phyloP scores from a whole-genome alignment of 768 basidiomycete genomes.

The Hygrocybe punicea region DNA sequence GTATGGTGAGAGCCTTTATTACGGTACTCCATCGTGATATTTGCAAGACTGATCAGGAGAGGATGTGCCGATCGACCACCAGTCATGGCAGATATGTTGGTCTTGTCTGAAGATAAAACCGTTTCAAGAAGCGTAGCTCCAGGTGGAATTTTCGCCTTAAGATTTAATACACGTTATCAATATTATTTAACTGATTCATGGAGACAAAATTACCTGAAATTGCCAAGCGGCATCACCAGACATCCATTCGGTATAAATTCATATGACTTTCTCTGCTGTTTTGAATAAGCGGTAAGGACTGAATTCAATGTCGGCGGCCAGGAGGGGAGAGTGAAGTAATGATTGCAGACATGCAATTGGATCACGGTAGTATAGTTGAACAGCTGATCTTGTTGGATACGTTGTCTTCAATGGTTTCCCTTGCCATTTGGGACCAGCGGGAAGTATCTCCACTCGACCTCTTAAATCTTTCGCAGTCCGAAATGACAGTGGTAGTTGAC shows the following conservation, averaged over 20 bases:
- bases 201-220: conserved; percentile 20
- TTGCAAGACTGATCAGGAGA: conserved; percentile 29
- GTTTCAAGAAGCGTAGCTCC: conserved; percentile 29
- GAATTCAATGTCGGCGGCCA: conserved; percentile 19
- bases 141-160: conserved; percentile 15
- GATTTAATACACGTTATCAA: neutral
- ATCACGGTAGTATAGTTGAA: conserved; percentile 25
- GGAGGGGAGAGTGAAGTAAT: conserved; percentile 23
- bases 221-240: conserved; percentile 24
- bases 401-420: conserved; percentile 5
- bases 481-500: conserved; percentile 17
- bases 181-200: neutral
- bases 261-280: conserved; percentile 4
- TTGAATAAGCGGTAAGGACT: conserved; percentile 17
- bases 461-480: conserved; percentile 16
- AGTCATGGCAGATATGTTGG: conserved; percentile 29
- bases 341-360: conserved; percentile 23
- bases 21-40: conserved; percentile 27
- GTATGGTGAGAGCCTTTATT: conserved; percentile 33
- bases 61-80: conserved; percentile 33
- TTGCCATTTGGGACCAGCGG: conserved; percentile 20
- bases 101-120: conserved; percentile 33
- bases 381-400: conserved; percentile 12
- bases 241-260: conserved; percentile 23
- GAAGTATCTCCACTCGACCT: conserved; percentile 14